These are phyloP conservation scores for Leishmania gerbilli DNA, from an alignment of 208 protist genomes.

Conservation along the genomic window DNA sequence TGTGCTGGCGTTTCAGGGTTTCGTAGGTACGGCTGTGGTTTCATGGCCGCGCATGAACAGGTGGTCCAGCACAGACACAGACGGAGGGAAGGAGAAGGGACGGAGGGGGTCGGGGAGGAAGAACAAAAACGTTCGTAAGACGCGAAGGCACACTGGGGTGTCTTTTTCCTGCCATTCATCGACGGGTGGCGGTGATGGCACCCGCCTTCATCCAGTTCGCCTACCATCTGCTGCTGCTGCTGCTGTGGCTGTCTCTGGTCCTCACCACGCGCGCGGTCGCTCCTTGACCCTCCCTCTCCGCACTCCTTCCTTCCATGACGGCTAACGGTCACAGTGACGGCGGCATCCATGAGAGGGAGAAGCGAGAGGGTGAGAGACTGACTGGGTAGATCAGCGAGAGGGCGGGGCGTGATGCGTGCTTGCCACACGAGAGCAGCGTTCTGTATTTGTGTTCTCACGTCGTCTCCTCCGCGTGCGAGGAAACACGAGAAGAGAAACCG, in stretches of 20 bases:
- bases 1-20: background rate
- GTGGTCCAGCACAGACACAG: background rate
- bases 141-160: background rate
- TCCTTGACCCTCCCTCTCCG: background rate
- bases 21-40: background rate
- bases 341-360: background rate
- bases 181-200: background rate
- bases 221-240: background rate
- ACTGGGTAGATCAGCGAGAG: background rate
- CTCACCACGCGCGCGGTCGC: background rate
- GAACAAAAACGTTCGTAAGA: background rate
- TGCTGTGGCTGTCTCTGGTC: background rate
- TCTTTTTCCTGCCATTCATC: background rate
- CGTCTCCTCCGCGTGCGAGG: background rate
- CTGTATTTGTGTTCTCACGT: background rate
- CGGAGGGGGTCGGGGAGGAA: background rate
- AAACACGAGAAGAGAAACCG: background rate
- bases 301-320: slow-evolving; percentile 2
- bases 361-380: background rate
- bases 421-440: background rate
- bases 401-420: background rate
- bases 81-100: background rate
- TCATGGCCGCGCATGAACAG: background rate
- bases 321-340: background rate
- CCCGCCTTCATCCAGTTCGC: background rate